Evolutionary conservation across 306 rosid species (phyloP), one percentile per base, ranked within the genome.

Genomic region (Oemleria cerasiformis): DNA sequence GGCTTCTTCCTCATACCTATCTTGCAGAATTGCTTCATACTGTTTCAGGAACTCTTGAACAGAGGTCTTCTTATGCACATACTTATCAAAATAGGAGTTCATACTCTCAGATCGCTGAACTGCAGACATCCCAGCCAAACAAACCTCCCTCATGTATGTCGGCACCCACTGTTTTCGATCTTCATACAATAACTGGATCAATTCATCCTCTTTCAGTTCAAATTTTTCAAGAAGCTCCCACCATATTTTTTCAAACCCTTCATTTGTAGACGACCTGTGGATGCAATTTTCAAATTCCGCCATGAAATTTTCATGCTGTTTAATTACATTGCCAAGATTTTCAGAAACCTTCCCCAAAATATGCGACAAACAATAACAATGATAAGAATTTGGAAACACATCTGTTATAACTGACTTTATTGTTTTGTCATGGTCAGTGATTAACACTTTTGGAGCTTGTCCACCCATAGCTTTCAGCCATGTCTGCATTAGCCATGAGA

Each of bases 1-100:
- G 41, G 97, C 99, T 88, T 94, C 99, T 84, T 94, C 99, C 79
- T 94, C 99, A 77, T 87, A 94, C 84, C 97, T 85, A 80, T 94
- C 99, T 83, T 89, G 99, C 76, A 94, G 81, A 78, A 94, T 84
- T 73, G 81, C 62, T 81, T 89, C 96, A 59, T 94, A 91, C 85
- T 80, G 96, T 79, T 84, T 91, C 73, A 89, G 79, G 76, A 94
- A 94, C 75, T 94, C 99, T 78, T 84, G 96, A 49, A 86, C 87
- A 61, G 89, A 77, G 68, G 97, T 94, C 86, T 91, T 94, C 90
- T 86, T 88, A 70, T 91, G 97, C 77, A 94, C 94, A 77, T 87
- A 91, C 81, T 89, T 94, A 81, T 94, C 99, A 73, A 91, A 86
- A 81, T 77, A 94, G 77, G 88, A 91, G 83, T 94, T 94, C 61